Evolutionary conservation across 1,139 yeast genomes (phyloP).

Genomic region (Saccharomyces hybrid): DNA sequence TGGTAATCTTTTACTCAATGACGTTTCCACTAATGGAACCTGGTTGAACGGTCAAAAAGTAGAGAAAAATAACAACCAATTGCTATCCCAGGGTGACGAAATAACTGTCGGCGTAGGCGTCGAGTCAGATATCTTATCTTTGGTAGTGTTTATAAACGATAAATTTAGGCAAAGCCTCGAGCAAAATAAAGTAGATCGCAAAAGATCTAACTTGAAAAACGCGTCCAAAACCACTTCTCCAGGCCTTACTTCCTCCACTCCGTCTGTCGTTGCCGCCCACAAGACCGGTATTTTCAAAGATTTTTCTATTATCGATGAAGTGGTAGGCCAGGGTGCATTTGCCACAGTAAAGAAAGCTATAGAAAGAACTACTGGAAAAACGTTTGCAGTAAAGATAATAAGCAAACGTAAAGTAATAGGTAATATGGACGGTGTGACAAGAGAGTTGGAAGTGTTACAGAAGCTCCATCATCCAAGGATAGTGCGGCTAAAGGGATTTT

Average conservation of each 20-base stretch:
- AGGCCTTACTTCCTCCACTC: neutral
- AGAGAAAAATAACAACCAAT: conserved; percentile 73
- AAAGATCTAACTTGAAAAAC: conserved; percentile 5
- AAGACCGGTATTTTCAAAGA: conserved; percentile 53
- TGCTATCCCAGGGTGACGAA: conserved; percentile 87
- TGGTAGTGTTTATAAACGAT: conserved; percentile 50
- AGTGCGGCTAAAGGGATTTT: conserved; percentile 73
- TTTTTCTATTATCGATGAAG: conserved; percentile 75
- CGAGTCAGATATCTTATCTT: conserved; percentile 62
- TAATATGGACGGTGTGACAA: conserved; percentile 71
- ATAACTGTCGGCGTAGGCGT: conserved; percentile 87
- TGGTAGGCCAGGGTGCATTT: conserved; percentile 94
- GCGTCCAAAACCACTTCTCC: neutral
- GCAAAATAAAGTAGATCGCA: conserved; percentile 4
- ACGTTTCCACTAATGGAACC: conserved; percentile 84
- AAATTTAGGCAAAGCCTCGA: conserved; percentile 35
- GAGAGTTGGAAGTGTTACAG: conserved; percentile 76
- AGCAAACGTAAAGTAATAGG: conserved; percentile 74
- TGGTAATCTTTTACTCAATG: conserved; percentile 56
- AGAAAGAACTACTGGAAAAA: conserved; percentile 73
- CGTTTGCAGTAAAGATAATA: conserved; percentile 86
- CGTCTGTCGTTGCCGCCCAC: neutral
- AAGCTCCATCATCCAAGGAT: conserved; percentile 77
- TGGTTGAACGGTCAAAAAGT: conserved; percentile 66
- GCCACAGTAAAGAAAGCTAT: conserved; percentile 91